phyloP scores from a whole-genome alignment of 2,329 filamentous ascomycete species.

The Teratosphaeriaceae sp. region DNA sequence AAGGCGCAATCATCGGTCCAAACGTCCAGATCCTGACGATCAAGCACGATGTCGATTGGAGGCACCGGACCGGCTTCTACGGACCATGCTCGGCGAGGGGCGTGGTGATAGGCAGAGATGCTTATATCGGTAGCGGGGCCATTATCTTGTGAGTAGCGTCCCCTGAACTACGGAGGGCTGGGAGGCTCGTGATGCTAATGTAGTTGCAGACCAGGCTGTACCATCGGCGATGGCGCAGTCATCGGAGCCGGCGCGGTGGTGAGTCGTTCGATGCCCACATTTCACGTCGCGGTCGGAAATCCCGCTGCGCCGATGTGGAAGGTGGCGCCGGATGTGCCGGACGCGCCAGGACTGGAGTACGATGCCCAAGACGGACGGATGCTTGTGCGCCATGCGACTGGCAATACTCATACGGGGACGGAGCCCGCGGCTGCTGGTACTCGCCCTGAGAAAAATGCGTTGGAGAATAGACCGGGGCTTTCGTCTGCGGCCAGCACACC shows the following conservation, averaged over 20 bases:
- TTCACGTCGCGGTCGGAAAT: conserved; percentile 19
- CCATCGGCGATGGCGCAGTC: conserved; percentile 18
- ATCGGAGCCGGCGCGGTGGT: conserved; percentile 19
- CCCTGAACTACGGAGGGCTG: background rate
- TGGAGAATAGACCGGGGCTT: too few relatives aligned
- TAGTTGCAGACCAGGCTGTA: conserved; percentile 14
- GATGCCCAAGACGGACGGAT: background rate
- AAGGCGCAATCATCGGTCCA: conserved; percentile 7
- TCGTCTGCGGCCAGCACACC: too few relatives aligned
- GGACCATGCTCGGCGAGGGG: conserved; percentile 5
- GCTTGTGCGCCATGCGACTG: too few relatives aligned
- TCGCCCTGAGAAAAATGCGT: too few relatives aligned
- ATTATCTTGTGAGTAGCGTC: conserved; percentile 12
- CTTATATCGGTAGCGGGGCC: conserved; percentile 17
- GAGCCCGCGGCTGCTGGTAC: too few relatives aligned
- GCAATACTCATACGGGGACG: too few relatives aligned
- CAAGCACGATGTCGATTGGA: conserved; percentile 10
- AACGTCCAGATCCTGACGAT: conserved; percentile 8
- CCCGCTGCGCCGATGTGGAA: conserved; percentile 18
- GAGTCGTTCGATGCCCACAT: conserved; percentile 14
- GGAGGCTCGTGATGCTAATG: background rate
- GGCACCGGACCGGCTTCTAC: conserved; percentile 7
- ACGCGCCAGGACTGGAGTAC: conserved; percentile 6
- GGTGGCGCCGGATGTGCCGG: conserved; percentile 12
- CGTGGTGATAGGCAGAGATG: conserved; percentile 10